Conservation (phyloP, 345 rosid genomes). For the Populus ilicifolia region DNA sequence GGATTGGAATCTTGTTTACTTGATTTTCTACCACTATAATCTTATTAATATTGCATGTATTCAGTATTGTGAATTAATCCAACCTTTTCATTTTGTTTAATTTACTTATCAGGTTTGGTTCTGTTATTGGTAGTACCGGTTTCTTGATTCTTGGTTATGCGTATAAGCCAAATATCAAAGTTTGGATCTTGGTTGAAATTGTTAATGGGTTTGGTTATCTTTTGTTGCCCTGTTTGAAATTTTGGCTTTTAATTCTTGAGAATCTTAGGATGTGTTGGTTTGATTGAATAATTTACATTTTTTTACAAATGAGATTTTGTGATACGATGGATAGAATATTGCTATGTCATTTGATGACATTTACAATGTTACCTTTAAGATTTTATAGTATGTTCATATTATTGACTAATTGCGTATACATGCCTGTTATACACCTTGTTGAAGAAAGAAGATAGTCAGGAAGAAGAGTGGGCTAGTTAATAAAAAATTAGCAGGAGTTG, state of each 20-base stretch:
- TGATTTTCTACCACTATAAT: background rate
- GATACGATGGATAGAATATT: background rate
- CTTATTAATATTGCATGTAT: background rate
- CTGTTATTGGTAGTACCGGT: background rate
- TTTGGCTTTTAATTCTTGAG: background rate
- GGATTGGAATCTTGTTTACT: background rate
- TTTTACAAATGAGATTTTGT: background rate
- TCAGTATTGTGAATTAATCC: background rate
- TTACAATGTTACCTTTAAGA: background rate
- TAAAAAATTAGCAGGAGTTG: too few species aligned
- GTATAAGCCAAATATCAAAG: background rate
- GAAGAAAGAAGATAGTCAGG: too few species aligned
- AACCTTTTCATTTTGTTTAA: background rate
- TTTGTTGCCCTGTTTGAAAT: background rate
- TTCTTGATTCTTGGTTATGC: background rate
- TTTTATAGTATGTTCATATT: background rate
- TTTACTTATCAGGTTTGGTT: background rate
- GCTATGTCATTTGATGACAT: background rate
- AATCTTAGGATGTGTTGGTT: background rate
- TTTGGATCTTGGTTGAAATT: background rate
- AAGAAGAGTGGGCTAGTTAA: too few species aligned
- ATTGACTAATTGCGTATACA: background rate
- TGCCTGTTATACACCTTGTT: too few species aligned
- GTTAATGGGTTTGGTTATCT: background rate
- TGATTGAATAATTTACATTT: background rate